phyloP scores from a whole-genome alignment of 225 moss, liverwort and hornwort species.

The Pseudoscleropodium purum region DNA sequence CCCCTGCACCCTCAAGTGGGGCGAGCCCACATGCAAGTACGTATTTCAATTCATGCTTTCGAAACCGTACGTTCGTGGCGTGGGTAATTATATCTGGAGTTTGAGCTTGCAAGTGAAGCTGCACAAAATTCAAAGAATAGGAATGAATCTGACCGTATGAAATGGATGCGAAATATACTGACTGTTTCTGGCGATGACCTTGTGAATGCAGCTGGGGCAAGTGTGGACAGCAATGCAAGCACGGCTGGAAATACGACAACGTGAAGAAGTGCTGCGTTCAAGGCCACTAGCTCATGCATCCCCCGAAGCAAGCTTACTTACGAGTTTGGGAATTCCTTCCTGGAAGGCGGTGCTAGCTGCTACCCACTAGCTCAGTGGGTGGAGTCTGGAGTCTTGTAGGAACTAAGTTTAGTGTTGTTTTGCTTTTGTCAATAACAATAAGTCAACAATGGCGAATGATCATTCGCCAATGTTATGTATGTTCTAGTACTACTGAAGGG shows the following conservation, averaged over 20 bases:
- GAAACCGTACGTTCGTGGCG: too few species aligned
- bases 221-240: slow-evolving; percentile 7
- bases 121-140: too few species aligned
- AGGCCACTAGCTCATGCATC: neutral
- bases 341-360: neutral
- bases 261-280: neutral
- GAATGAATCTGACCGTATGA: too few species aligned
- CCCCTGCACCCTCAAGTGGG: neutral
- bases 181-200: neutral
- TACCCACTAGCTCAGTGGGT: neutral
- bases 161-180: neutral
- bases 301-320: too few species aligned
- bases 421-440: neutral
- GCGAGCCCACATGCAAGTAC: neutral
- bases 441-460: neutral
- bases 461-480: neutral
- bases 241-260: neutral
- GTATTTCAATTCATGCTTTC: neutral
- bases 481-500: neutral
- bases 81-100: neutral
- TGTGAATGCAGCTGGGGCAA: neutral
- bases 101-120: neutral
- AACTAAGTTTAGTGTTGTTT: neutral
- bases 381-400: too few species aligned
- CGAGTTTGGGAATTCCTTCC: neutral